Base-by-base conservation (phyloP, 2,329 filamentous ascomycete genomes). In the Colletotrichum spaethianum region DNA sequence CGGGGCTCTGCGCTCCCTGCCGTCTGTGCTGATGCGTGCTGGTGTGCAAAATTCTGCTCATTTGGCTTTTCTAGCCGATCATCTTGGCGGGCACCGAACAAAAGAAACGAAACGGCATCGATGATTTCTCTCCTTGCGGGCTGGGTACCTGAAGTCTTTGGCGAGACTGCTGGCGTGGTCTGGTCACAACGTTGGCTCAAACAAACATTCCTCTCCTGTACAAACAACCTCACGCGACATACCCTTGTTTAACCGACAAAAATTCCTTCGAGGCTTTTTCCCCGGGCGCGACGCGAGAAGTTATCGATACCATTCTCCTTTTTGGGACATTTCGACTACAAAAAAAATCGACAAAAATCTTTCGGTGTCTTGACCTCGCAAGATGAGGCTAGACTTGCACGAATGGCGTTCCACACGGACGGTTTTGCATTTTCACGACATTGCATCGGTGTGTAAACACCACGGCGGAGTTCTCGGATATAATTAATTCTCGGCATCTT, bases 21-120 rank as follows among this genome's bases (percentile, higher is more conserved):
- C 80, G 78, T 81, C 78, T 79, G 82, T 77, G 79, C 74, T 76
- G 75, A 79, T 82, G 81, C 79, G 78, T 77, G 77, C 77, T 80
- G 78, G 80, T 77, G 73, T 80, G 79, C 78, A 79, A 74, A 77
- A 76, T 77, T 75, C 73, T 77, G 76, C 80, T 80, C 80, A 80
- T 83, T 84, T 79, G 79, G 81, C 82, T 82, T 50, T 72, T 63
- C 59, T 52, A n/a, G 68, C 53, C 38, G 70, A 57, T 84, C 81
- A 85, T 87, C 84, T 86, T 87, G 86, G 86, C 84, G 82, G 83
- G 81, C 84, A 85, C 82, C 83, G 81, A 82, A 78, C 65, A 78
- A 80, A 78, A 78, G 77, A 79, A 79, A 52, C 78, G 78, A 79
- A 78, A 48, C 78, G 84, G 82, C 83, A 86, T 86, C 82, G 80